phyloP scores from a whole-genome alignment of 2,329 filamentous ascomycete genomes.

The Sporothrix curviconia region DNA sequence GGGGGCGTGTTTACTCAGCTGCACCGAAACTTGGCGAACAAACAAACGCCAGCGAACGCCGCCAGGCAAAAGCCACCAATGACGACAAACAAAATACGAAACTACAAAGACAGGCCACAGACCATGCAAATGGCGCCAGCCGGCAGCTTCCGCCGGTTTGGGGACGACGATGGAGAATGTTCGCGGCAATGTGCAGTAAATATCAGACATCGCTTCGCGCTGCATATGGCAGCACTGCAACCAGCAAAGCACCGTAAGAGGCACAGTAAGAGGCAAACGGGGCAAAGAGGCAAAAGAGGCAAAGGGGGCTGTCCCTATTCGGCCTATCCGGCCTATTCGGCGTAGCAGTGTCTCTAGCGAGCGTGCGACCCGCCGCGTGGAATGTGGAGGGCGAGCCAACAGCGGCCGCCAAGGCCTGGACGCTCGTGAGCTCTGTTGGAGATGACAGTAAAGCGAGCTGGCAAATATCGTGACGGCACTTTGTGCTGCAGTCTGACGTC shows the following conservation, averaged over 20 bases:
- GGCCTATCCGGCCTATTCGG: too few relatives aligned
- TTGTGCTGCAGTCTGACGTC: too few relatives aligned
- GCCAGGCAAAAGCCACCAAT: too few relatives aligned
- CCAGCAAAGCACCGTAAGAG: too few relatives aligned
- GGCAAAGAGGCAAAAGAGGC: not conserved
- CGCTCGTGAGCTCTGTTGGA: too few relatives aligned
- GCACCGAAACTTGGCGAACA: not conserved
- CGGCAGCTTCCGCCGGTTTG: not conserved
- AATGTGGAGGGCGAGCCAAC: too few relatives aligned
- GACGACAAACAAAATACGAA: not conserved
- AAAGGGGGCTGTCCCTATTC: not conserved
- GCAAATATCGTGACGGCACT: too few relatives aligned
- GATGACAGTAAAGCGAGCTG: too few relatives aligned
- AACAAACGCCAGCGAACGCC: not conserved
- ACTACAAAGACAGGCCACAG: not conserved
- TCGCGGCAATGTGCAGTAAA: not conserved
- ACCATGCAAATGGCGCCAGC: not conserved
- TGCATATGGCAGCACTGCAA: too few relatives aligned
- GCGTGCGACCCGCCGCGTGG: not conserved
- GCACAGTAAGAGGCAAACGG: not conserved
- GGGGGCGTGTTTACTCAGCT: slow-evolving; percentile 10
- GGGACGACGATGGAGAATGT: not conserved
- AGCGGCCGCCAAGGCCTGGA: too few relatives aligned
- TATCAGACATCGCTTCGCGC: too few relatives aligned
- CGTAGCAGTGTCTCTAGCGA: not conserved